These are phyloP conservation scores for Colletotrichum neosansevieriae DNA, from an alignment of 2,329 filamentous ascomycete species.

Conservation along the genomic window DNA sequence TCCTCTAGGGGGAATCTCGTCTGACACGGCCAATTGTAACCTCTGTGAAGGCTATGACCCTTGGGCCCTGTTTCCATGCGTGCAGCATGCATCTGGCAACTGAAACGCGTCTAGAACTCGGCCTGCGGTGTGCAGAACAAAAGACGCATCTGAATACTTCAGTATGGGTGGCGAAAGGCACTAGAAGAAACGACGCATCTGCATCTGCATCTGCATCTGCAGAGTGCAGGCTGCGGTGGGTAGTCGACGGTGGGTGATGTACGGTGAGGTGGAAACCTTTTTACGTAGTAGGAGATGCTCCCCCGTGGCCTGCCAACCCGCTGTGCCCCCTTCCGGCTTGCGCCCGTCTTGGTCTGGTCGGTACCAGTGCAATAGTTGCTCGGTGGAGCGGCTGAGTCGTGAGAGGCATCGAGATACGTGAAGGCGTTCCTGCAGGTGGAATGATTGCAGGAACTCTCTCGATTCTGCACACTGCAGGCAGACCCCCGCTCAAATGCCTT, in stretches of 20 bases:
- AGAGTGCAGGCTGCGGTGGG: background rate
- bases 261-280: slow-evolving; percentile 15
- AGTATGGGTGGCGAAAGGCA: too few species aligned
- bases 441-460: slow-evolving; percentile 30
- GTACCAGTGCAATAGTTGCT: slow-evolving; percentile 13
- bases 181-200: slow-evolving; percentile 1
- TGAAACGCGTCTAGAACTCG: slow-evolving; percentile 39
- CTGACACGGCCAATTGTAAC: slow-evolving; percentile 17
- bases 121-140: slow-evolving; percentile 13
- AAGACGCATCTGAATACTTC: too few species aligned
- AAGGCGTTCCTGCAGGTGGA: slow-evolving; percentile 17
- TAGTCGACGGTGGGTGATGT: background rate
- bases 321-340: slow-evolving; percentile 2
- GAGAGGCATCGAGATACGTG: slow-evolving; percentile 7
- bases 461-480: slow-evolving; percentile 24
- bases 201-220: slow-evolving; percentile 4
- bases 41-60: background rate
- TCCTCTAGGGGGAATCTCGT: background rate
- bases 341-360: slow-evolving; percentile 4
- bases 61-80: slow-evolving; percentile 34
- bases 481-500: slow-evolving; percentile 24
- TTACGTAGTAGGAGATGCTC: background rate
- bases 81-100: slow-evolving; percentile 31
- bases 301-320: slow-evolving; percentile 19
- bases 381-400: slow-evolving; percentile 10